These are phyloP conservation scores for Asterella californica DNA, from an alignment of 225 moss, liverwort and hornwort species.

Conservation along the genomic window DNA sequence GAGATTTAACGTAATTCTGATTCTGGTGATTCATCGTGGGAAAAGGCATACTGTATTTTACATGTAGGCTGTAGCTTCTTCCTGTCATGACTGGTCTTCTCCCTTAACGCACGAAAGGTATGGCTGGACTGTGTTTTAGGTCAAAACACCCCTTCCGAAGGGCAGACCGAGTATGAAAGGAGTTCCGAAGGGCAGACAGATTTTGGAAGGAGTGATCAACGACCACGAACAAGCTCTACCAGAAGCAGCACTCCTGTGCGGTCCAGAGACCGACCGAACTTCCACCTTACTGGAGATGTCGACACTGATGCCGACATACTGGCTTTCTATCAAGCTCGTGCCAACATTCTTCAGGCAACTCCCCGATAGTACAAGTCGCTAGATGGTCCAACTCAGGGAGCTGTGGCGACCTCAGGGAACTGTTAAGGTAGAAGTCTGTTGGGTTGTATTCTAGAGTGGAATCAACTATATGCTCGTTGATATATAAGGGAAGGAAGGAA, in stretches of 20 bases:
- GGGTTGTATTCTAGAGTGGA: too few relatives aligned
- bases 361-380: neutral
- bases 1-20: too few relatives aligned
- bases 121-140: neutral
- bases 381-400: neutral
- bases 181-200: neutral
- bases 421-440: too few relatives aligned
- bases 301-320: slow-evolving; percentile 44
- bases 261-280: neutral
- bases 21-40: too few relatives aligned
- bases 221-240: neutral
- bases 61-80: too few relatives aligned
- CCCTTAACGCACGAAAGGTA: neutral
- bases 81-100: neutral
- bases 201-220: neutral
- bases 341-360: slow-evolving; percentile 19
- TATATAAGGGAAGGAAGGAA: neutral
- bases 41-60: too few relatives aligned
- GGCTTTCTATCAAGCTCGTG: slow-evolving; percentile 64
- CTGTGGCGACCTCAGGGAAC: too few relatives aligned
- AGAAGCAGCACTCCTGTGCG: neutral
- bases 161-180: neutral
- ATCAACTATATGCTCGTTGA: too few relatives aligned
- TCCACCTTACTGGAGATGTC: slow-evolving; percentile 32
- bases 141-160: neutral